Evolutionary conservation across 257 asterid genomes (phyloP), one percentile per base, ranked within the genome.

Genomic region (Przewalskia tangutica): DNA sequence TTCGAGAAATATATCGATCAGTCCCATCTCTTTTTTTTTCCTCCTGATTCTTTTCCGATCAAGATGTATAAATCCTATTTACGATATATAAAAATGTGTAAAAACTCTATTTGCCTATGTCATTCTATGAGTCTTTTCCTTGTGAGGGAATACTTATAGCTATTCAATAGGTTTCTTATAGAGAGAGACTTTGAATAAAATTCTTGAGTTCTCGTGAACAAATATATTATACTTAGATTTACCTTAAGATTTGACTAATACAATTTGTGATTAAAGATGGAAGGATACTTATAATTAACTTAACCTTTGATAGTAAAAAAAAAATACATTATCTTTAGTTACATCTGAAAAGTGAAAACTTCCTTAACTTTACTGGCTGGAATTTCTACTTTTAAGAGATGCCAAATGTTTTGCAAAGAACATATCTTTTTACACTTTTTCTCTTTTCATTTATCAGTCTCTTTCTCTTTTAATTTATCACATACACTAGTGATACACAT

Each of bases 331-430:
- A 48, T 73, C 16, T 48, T 6, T 73, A 46, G 60, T 48, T 73
- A 12, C 59, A 48, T 20, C 20, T 48, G 42, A 46, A 18, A 18
- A 6, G 78, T 71, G 79, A 46, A 12, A 48, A 48, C 4, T 73
- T 73, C 20, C 20, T 46, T 6, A 71, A 46, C 59, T 48, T 44
- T 73, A 20, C 18, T 6, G 14, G 18, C 58, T 71, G 56, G n/a
- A n/a, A n/a, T n/a, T n/a, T 71, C 42, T 71, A 71, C 79, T 71
- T 71, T 71, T n/a, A 71, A 46, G 42, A 71, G 79, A 71, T 71
- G 42, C 79, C 59, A 71, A 73, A 46, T 71, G 40, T 71, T 5
- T 70, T 10, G 38, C 50, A 44, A 71, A 71, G 5, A 46, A 44
- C 40, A 7, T 18, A 18, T 18, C 18, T 44, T 71, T 73, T 48